Evolutionary conservation across 2,329 filamentous ascomycete genomes (phyloP).

Genomic region (Fusarium irregulare): DNA sequence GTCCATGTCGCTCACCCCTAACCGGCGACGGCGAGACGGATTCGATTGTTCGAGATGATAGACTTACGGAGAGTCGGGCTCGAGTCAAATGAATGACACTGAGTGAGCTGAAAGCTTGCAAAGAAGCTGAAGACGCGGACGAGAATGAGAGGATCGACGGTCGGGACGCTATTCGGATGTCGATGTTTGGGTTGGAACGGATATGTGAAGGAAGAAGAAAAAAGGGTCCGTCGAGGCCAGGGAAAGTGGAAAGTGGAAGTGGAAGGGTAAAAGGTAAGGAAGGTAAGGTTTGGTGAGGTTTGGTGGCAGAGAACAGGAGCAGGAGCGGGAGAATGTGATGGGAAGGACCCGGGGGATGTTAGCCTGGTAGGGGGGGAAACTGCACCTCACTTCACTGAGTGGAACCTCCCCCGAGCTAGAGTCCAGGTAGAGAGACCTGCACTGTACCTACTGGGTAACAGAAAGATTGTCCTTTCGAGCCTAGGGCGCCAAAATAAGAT

Average conservation of each 20-base stretch:
- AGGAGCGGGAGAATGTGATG: constrained; percentile 29
- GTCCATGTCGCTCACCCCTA: constrained; percentile 14
- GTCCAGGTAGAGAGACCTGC: constrained; percentile 13
- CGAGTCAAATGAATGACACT: constrained; percentile 40
- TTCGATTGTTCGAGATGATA: constrained; percentile 13
- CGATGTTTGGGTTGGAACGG: constrained; percentile 40
- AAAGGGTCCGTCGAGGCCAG: constrained; percentile 43
- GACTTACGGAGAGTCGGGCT: constrained; percentile 43
- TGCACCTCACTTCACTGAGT: constrained; percentile 33
- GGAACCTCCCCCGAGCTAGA: constrained; percentile 30
- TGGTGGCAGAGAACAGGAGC: constrained; percentile 32
- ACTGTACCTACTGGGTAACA: constrained; percentile 1
- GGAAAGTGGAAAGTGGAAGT: constrained; percentile 36
- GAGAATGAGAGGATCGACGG: constrained; percentile 39
- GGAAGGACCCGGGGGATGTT: constrained; percentile 29
- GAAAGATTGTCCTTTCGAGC: background rate
- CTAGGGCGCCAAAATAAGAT: background rate
- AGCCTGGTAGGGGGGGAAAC: constrained; percentile 40
- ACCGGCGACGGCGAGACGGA: constrained; percentile 6
- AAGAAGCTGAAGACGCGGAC: constrained; percentile 31
- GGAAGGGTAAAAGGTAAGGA: constrained; percentile 34
- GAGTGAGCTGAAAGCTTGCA: constrained; percentile 23
- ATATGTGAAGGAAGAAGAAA: constrained; percentile 40
- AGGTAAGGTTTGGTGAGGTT: constrained; percentile 28
- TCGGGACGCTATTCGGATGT: constrained; percentile 34